These are phyloP conservation scores for Lagenaria siceraria DNA, from an alignment of 306 rosid genomes.

Conservation along the genomic window DNA sequence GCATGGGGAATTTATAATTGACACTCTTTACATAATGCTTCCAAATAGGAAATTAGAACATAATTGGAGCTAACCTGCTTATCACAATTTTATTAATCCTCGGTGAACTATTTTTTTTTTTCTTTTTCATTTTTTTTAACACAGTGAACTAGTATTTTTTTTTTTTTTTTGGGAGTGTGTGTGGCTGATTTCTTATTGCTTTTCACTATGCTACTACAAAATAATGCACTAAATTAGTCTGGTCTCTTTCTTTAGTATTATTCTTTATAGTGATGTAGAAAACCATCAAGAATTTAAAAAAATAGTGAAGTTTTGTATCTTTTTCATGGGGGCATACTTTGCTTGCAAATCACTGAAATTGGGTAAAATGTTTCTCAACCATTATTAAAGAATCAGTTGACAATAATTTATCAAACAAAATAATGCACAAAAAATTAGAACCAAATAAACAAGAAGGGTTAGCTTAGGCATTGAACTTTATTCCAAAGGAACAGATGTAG, in stretches of 20 bases:
- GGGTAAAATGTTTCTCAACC: neutral
- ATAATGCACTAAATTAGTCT: conserved; percentile 6
- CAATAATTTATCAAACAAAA: neutral
- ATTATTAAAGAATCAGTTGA: neutral
- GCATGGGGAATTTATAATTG: conserved; percentile 9
- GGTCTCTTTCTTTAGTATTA: conserved; percentile 9
- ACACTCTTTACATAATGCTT: conserved; percentile 23
- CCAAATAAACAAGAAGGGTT: neutral
- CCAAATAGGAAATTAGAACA: conserved; percentile 24
- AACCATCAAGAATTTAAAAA: conserved; percentile 3
- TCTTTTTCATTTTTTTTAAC: neutral
- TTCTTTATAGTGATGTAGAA: neutral
- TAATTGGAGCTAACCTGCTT: conserved; percentile 16
- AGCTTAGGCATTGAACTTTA: neutral
- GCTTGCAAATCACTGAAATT: conserved; percentile 6
- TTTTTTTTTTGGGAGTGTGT: neutral
- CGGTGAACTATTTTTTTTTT: neutral
- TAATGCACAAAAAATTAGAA: neutral
- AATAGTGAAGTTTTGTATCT: conserved; percentile 5
- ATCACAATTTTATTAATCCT: conserved; percentile 9
- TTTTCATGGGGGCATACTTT: conserved; percentile 15
- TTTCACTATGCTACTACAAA: conserved; percentile 9
- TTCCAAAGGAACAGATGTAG: neutral
- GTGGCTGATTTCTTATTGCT: conserved; percentile 23
- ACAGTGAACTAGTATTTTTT: neutral